Percentiles rank a stretch among this genome's conserved stretches.
Evolutionary conservation across 352 stramenopile species (phyloP).

Genomic region (Globisporangium paddicum): DNA sequence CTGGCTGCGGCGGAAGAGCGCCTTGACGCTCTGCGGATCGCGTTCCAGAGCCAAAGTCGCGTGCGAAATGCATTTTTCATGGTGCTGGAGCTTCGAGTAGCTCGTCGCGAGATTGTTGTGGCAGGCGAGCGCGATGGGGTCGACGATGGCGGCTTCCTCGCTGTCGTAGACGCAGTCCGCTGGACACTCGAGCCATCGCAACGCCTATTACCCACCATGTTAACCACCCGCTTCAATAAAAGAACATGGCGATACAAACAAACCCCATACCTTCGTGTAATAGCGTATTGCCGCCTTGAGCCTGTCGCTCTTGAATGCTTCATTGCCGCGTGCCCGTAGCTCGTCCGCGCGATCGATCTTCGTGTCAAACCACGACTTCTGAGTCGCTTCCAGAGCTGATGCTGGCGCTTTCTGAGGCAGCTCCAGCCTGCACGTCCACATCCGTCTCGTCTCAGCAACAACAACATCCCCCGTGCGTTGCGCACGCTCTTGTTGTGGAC

Average conservation of each 20-base stretch:
- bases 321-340: constrained; percentile 50
- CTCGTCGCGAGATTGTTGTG: constrained; percentile 62
- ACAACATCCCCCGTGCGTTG: background rate
- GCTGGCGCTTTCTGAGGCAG: background rate
- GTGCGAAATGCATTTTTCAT: constrained; percentile 44
- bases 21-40: constrained; percentile 50
- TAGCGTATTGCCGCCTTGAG: constrained; percentile 26
- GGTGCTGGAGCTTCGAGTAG: constrained; percentile 39
- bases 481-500: background rate
- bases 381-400: background rate
- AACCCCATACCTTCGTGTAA: constrained; percentile 29
- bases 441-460: background rate
- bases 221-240: no score
- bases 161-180: constrained; percentile 28
- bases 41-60: constrained; percentile 38
- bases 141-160: constrained; percentile 27
- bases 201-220: constrained; percentile 21
- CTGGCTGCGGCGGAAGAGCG: constrained; percentile 61
- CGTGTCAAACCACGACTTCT: constrained; percentile 34
- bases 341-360: constrained; percentile 41
- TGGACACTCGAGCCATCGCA: constrained; percentile 55
- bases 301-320: constrained; percentile 39
- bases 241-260: background rate
- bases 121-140: constrained; percentile 36
- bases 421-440: constrained; percentile 8